Percentiles rank a stretch among this genome's conserved stretches.
These are phyloP conservation scores for Metschnikowia lochheadii DNA, from an alignment of 805 yeast species.

Conservation along the genomic window DNA sequence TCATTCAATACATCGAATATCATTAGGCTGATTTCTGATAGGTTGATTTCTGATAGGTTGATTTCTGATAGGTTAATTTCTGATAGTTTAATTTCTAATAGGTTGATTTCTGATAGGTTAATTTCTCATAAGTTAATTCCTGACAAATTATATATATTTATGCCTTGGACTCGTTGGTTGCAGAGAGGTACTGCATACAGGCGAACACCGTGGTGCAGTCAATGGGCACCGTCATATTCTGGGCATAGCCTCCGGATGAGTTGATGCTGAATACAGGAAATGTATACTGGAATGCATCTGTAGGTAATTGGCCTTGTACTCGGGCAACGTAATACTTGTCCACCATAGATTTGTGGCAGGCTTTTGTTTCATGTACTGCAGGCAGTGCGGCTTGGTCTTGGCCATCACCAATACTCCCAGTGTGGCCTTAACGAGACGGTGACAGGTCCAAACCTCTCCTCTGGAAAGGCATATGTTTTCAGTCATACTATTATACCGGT, in stretches of 20 bases:
- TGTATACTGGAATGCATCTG: constrained; percentile 19
- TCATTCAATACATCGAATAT: too few species aligned
- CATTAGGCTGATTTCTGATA: too few species aligned
- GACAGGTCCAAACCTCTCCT: constrained; percentile 38
- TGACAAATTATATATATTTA: too few species aligned
- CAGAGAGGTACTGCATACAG: constrained; percentile 25
- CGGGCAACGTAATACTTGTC: constrained; percentile 47
- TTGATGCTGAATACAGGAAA: constrained; percentile 41
- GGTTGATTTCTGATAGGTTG: too few species aligned
- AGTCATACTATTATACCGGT: constrained; percentile 39
- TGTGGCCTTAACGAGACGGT: constrained; percentile 51
- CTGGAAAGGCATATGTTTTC: constrained; percentile 37
- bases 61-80: too few species aligned
- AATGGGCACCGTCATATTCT: constrained; percentile 19
- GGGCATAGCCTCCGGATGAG: constrained; percentile 25
- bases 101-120: too few species aligned
- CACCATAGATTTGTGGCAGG: constrained; percentile 23
- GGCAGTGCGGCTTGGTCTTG: constrained; percentile 30
- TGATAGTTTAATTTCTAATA: too few species aligned
- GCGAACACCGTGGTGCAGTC: constrained; percentile 34
- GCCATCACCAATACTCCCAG: constrained; percentile 48
- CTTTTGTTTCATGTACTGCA: constrained; percentile 27
- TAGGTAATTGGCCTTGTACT: constrained; percentile 39
- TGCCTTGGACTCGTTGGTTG: constrained; percentile 34
- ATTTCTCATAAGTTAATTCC: too few species aligned